Percentiles rank a stretch among this genome's conserved stretches.
Evolutionary conservation across 352 stramenopile genomes (phyloP).

Genomic region (Phytophthora vignae): DNA sequence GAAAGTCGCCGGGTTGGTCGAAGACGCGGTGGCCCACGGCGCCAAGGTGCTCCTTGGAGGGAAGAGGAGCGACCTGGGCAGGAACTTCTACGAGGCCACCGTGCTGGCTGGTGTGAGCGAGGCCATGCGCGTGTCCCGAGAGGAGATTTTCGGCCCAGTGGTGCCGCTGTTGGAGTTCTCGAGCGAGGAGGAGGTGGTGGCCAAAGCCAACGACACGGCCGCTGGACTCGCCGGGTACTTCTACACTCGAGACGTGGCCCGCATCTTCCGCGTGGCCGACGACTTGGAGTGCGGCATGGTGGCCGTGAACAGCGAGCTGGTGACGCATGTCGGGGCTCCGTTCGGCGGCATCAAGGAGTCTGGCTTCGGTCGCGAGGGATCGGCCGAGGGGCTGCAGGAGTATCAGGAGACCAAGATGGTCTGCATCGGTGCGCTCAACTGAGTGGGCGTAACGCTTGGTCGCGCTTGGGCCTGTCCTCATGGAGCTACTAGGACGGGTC

Average conservation of each 20-base stretch:
- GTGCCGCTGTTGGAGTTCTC: constrained; percentile 92
- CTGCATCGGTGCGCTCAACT: constrained; percentile 65
- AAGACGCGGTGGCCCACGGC: constrained; percentile 89
- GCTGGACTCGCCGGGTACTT: constrained; percentile 95
- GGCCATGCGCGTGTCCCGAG: constrained; percentile 84
- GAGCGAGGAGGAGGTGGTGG: constrained; percentile 94
- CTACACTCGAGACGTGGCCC: constrained; percentile 89
- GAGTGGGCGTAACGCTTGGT: not conserved
- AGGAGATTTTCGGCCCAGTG: constrained; percentile 98
- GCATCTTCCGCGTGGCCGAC: constrained; percentile 85
- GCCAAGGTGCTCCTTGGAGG: constrained; percentile 88
- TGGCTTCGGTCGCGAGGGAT: constrained; percentile 90
- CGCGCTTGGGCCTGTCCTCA: constrained; percentile 12
- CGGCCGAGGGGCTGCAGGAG: constrained; percentile 89
- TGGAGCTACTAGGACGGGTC: not conserved
- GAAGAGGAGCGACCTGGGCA: constrained; percentile 55
- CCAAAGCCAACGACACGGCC: constrained; percentile 91
- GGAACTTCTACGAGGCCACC: constrained; percentile 95
- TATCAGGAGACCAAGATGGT: constrained; percentile 98
- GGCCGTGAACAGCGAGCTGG: constrained; percentile 92
- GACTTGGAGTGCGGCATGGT: constrained; percentile 93
- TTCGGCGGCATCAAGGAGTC: constrained; percentile 92
- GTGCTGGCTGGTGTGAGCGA: constrained; percentile 88
- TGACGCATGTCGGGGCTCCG: constrained; percentile 82
- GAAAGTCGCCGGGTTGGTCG: constrained; percentile 83